A percentile compares a stretch with the other conserved stretches of the same genome.
Evolutionary conservation across 495 filamentous ascomycete species (phyloP).

Genomic region (Neurospora sp.): DNA sequence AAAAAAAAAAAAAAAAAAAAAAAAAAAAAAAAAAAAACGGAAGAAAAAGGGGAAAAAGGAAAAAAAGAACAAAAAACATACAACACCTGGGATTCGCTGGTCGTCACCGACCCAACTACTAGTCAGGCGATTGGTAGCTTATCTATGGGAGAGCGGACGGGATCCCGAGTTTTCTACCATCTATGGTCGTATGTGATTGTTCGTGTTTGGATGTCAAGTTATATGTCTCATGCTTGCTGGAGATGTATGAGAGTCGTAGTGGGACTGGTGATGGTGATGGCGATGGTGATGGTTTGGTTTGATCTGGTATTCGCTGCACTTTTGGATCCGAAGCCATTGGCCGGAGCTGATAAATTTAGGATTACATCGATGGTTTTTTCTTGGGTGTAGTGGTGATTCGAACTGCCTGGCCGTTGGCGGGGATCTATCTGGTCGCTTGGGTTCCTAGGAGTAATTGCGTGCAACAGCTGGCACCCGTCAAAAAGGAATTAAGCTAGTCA

Average conservation of each 20-base stretch:
- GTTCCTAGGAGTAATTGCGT: background rate
- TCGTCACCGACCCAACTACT: too few relatives aligned
- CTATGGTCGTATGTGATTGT: conserved; percentile 33
- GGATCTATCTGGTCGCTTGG: background rate
- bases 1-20: too few relatives aligned
- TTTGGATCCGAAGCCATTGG: too few relatives aligned
- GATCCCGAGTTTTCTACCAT: conserved; percentile 35
- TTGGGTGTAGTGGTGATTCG: background rate
- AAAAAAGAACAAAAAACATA: too few relatives aligned
- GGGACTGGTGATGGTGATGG: background rate
- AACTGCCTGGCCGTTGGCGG: background rate
- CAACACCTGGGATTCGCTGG: too few relatives aligned
- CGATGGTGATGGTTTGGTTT: too few relatives aligned
- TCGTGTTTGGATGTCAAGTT: background rate
- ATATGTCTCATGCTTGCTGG: background rate
- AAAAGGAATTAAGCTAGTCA: background rate
- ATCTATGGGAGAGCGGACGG: conserved; percentile 41
- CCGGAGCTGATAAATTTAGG: too few relatives aligned
- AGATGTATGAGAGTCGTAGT: background rate
- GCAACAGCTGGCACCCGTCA: background rate
- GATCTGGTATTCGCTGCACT: too few relatives aligned
- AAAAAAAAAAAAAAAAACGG: too few relatives aligned
- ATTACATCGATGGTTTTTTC: too few relatives aligned
- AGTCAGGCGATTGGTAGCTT: too few relatives aligned
- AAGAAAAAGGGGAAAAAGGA: too few relatives aligned